A percentile compares a stretch with the other conserved stretches of the same genome.
Conservation (phyloP, 768 basidiomycete genomes). For the Mycena epipterygia region DNA sequence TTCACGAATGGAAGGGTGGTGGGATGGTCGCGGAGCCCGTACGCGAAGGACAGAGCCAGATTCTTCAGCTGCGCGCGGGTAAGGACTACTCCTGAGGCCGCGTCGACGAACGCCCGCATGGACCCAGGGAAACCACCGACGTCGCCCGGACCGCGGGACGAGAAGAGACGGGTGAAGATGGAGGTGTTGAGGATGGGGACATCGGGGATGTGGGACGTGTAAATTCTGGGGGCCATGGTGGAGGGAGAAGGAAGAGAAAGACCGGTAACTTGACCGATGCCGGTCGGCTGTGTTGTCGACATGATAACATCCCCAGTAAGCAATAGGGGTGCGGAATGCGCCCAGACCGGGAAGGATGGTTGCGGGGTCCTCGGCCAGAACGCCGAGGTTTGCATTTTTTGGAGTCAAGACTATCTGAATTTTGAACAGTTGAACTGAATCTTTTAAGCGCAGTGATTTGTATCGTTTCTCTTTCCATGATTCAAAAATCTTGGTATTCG, state of each 20-base stretch:
- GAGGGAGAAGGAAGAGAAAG: background rate
- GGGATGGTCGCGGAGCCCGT: constrained; percentile 40
- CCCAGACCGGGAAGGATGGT: too few relatives aligned
- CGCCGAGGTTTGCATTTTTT: too few relatives aligned
- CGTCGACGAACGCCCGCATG: constrained; percentile 39
- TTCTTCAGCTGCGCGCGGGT: constrained; percentile 38
- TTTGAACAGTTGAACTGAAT: too few relatives aligned
- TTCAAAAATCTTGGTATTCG: too few relatives aligned
- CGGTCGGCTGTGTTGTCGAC: too few relatives aligned
- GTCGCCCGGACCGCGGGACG: constrained; percentile 23
- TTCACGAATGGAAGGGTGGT: constrained; percentile 42
- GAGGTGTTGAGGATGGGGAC: constrained; percentile 38
- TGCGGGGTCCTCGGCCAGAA: too few relatives aligned
- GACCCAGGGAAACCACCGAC: constrained; percentile 33
- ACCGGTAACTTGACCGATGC: background rate
- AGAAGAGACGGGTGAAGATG: constrained; percentile 43
- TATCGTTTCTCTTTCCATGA: too few relatives aligned
- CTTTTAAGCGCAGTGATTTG: too few relatives aligned
- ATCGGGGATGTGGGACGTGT: constrained; percentile 35
- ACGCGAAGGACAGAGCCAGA: constrained; percentile 36
- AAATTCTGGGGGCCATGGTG: constrained; percentile 38
- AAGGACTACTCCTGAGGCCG: constrained; percentile 32
- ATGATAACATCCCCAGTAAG: too few relatives aligned
- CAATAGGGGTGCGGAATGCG: too few relatives aligned
- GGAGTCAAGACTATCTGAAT: too few relatives aligned